phyloP scores from a whole-genome alignment of 345 rosid genomes.

The Eucalyptus sp. region DNA sequence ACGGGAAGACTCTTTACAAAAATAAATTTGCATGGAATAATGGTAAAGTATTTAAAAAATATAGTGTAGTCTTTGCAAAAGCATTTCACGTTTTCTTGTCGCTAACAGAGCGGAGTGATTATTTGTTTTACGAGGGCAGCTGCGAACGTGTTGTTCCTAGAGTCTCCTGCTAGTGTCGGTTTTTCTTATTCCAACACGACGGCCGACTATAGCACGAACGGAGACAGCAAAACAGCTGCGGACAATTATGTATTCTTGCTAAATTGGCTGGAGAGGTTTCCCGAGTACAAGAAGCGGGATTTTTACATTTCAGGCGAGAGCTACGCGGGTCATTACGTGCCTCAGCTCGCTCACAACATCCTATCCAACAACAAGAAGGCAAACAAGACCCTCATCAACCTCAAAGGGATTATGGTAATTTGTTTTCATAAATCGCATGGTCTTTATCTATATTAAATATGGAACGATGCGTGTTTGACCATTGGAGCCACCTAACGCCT shows the following conservation, averaged over 20 bases:
- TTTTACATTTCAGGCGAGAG: conserved; percentile 84
- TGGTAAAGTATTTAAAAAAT: neutral
- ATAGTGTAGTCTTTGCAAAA: neutral
- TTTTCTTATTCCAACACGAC: conserved; percentile 74
- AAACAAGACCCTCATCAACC: conserved; percentile 42
- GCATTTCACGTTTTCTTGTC: neutral
- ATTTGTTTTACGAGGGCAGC: conserved; percentile 6
- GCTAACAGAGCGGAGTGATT: too few relatives aligned
- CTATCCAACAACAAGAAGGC: conserved; percentile 31
- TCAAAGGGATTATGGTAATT: conserved; percentile 71
- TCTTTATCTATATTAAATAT: neutral
- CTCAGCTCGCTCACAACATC: conserved; percentile 70
- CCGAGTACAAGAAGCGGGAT: conserved; percentile 57
- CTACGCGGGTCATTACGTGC: conserved; percentile 85
- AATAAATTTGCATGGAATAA: conserved; percentile 18
- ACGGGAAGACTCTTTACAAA: conserved; percentile 20
- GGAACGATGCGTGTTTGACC: neutral
- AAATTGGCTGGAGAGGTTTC: conserved; percentile 80
- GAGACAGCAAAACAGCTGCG: conserved; percentile 51
- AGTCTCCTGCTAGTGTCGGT: conserved; percentile 90
- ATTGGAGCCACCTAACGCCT: neutral
- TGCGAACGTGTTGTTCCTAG: conserved; percentile 78
- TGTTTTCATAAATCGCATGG: neutral
- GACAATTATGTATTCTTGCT: conserved; percentile 63
- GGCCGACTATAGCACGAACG: conserved; percentile 29